Evolutionary conservation across 1,284 basidiomycete species (phyloP).

Genomic region (Ceratobasidium sp.): DNA sequence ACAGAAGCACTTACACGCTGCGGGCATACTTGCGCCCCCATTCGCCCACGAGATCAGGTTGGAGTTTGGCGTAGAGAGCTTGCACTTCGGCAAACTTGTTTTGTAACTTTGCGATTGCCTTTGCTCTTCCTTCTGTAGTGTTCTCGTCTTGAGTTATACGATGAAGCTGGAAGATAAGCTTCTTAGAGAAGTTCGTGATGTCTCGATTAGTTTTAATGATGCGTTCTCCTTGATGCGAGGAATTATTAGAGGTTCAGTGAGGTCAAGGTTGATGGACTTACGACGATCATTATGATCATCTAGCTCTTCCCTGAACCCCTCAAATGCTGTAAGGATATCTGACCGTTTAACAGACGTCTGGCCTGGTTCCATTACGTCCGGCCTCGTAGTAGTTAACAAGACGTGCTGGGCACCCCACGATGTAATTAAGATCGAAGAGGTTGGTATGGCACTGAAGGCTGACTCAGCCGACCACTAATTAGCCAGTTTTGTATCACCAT

Average conservation of each 20-base stretch:
- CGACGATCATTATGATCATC: constrained; percentile 79
- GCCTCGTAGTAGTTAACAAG: not conserved
- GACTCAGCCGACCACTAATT: too few relatives aligned
- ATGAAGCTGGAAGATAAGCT: constrained; percentile 93
- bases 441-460: too few relatives aligned
- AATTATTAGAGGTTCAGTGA: not conserved
- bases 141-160: constrained; percentile 69
- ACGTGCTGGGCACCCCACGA: not conserved
- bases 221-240: constrained; percentile 61
- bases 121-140: constrained; percentile 51
- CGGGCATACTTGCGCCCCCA: constrained; percentile 83
- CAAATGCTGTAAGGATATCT: constrained; percentile 59
- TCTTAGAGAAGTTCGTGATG: constrained; percentile 93
- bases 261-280: not conserved
- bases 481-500: too few relatives aligned
- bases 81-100: constrained; percentile 80
- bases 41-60: constrained; percentile 72
- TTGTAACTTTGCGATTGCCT: constrained; percentile 56
- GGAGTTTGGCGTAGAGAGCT: constrained; percentile 69
- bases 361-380: constrained; percentile 1
- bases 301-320: constrained; percentile 71
- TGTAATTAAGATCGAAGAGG: too few relatives aligned
- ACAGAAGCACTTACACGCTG: constrained; percentile 68
- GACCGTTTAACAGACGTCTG: constrained; percentile 10
- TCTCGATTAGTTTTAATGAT: constrained; percentile 85